A percentile compares a stretch with the other conserved stretches of the same genome.
Evolutionary conservation across 2,329 filamentous ascomycete species (phyloP).

Genomic region (Colletotrichum cuscutae): DNA sequence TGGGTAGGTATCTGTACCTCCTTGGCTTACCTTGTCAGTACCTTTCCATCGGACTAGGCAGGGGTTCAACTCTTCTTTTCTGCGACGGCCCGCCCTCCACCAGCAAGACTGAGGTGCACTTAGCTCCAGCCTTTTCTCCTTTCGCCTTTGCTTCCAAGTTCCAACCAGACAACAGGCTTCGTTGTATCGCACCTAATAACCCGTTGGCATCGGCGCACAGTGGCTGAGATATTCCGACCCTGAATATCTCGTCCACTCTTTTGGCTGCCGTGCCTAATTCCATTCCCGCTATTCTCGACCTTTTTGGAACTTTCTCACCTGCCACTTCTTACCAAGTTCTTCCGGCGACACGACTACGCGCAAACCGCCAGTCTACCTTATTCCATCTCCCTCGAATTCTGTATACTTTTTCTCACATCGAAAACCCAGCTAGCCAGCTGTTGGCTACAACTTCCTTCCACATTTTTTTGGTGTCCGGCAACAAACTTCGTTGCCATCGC

Average conservation of each 20-base stretch:
- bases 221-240: neutral
- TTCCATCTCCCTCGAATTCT: neutral
- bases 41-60: neutral
- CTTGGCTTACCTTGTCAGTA: no score
- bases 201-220: neutral
- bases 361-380: neutral
- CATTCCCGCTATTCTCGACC: neutral
- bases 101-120: neutral
- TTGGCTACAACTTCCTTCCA: neutral
- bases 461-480: neutral
- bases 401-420: neutral
- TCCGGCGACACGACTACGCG: neutral
- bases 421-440: neutral
- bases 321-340: neutral
- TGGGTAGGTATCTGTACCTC: no score
- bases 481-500: neutral
- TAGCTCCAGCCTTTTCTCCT: neutral
- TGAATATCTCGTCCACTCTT: constrained; percentile 10
- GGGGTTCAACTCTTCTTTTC: neutral
- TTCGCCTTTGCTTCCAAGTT: neutral
- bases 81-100: neutral
- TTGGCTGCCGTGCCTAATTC: neutral
- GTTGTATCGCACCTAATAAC: neutral
- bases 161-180: neutral
- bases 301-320: neutral